Evolutionary conservation across 345 rosid genomes (phyloP).

Genomic region (Populus pruinosa): DNA sequence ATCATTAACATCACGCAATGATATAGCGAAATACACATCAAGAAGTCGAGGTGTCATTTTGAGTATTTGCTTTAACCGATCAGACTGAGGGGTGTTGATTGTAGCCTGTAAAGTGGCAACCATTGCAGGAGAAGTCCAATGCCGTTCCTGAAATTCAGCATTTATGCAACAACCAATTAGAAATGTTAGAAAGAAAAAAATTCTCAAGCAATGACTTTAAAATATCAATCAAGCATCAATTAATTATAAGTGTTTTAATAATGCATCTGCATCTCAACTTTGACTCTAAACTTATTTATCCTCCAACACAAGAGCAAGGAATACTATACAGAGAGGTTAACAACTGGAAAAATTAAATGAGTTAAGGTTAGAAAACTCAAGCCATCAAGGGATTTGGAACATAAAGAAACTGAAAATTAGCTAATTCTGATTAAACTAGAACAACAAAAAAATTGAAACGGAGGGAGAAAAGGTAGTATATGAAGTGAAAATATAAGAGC

Average conservation of each 20-base stretch:
- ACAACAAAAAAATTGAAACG: background rate
- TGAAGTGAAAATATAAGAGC: background rate
- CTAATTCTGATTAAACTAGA: background rate
- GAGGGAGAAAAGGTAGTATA: too few species aligned
- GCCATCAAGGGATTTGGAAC: background rate
- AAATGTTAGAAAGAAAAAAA: background rate
- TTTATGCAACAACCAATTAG: background rate
- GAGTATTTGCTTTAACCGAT: slow-evolving; percentile 68
- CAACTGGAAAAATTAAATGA: background rate
- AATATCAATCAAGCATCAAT: background rate
- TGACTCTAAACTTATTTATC: background rate
- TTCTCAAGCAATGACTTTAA: background rate
- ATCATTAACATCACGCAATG: slow-evolving; percentile 69
- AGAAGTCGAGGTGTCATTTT: slow-evolving; percentile 73
- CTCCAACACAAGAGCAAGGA: background rate
- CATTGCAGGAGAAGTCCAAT: slow-evolving; percentile 72
- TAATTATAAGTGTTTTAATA: background rate
- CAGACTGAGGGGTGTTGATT: slow-evolving; percentile 58
- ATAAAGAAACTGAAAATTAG: too few species aligned
- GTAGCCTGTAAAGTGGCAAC: slow-evolving; percentile 73
- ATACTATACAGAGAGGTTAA: background rate
- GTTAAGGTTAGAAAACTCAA: background rate
- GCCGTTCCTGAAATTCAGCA: slow-evolving; percentile 66
- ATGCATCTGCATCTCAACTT: background rate
- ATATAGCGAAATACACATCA: slow-evolving; percentile 63